Conservation (phyloP, 495 filamentous ascomycete genomes). For the Rhizodiscina lignyota region DNA sequence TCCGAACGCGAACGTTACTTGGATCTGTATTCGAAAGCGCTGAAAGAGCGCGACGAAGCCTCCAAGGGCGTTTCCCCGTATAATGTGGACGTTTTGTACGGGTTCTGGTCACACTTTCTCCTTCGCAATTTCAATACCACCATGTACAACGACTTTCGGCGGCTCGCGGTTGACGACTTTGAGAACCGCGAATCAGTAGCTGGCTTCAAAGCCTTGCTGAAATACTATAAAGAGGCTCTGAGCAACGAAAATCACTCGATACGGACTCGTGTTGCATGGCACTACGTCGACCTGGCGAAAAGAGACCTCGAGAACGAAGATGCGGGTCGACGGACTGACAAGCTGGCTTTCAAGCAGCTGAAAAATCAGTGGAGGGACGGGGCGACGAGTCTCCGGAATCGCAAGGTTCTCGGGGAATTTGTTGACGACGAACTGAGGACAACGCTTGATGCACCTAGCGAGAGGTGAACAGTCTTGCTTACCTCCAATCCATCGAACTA, state of each 20-base stretch:
- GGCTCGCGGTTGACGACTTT: constrained; percentile 51
- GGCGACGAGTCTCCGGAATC: constrained; percentile 35
- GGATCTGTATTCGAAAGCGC: constrained; percentile 36
- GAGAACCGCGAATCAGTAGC: constrained; percentile 26
- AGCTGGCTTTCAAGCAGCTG: constrained; percentile 30
- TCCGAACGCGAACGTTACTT: constrained; percentile 36
- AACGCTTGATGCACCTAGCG: too few species aligned
- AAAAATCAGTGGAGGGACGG: constrained; percentile 35
- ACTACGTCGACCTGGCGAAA: constrained; percentile 36
- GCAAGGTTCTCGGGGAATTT: constrained; percentile 31
- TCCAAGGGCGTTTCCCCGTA: constrained; percentile 30
- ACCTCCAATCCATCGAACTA: too few species aligned
- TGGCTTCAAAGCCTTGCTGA: constrained; percentile 38
- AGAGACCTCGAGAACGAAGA: constrained; percentile 20
- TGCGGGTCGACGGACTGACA: constrained; percentile 19
- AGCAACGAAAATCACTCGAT: constrained; percentile 30
- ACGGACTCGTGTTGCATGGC: constrained; percentile 30
- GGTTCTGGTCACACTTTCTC: constrained; percentile 68
- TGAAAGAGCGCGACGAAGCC: constrained; percentile 36
- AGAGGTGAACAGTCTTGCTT: too few species aligned
- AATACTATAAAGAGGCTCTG: constrained; percentile 41
- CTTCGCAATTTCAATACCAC: constrained; percentile 55
- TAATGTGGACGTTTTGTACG: constrained; percentile 53
- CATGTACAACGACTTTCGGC: constrained; percentile 70
- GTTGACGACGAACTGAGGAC: constrained; percentile 26